phyloP scores from a whole-genome alignment of 805 yeast genomes.

The Yamadazyma laniorum region DNA sequence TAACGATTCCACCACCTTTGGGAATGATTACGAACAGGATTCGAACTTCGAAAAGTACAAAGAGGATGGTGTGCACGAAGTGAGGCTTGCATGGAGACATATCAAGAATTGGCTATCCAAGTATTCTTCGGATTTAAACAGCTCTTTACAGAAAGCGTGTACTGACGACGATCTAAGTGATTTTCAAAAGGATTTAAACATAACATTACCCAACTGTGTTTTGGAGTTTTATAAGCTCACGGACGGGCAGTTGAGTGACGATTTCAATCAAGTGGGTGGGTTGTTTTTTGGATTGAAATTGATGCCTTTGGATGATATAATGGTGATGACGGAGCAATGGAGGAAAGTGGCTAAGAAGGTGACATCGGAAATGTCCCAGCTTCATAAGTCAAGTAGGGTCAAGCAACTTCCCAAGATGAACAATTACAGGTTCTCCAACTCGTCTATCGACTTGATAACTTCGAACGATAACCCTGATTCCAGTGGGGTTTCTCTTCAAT shows the following conservation, averaged over 20 bases:
- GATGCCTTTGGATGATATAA: slow-evolving; percentile 76
- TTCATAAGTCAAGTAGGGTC: slow-evolving; percentile 18
- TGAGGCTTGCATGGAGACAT: slow-evolving; percentile 82
- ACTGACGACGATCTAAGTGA: slow-evolving; percentile 77
- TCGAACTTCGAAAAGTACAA: slow-evolving; percentile 29
- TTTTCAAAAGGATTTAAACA: slow-evolving; percentile 77
- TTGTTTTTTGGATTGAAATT: slow-evolving; percentile 77
- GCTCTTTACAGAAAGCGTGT: slow-evolving; percentile 74
- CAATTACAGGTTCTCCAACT: slow-evolving; percentile 4
- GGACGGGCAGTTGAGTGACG: slow-evolving; percentile 88
- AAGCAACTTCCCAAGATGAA: slow-evolving; percentile 22
- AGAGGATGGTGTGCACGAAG: slow-evolving; percentile 70
- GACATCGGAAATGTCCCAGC: slow-evolving; percentile 23
- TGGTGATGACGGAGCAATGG: slow-evolving; percentile 84
- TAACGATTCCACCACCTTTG: slow-evolving; percentile 5
- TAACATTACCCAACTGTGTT: slow-evolving; percentile 76
- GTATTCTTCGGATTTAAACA: slow-evolving; percentile 77
- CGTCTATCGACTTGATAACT: slow-evolving; percentile 9
- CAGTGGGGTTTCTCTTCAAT: slow-evolving; percentile 1
- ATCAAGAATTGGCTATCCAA: slow-evolving; percentile 79
- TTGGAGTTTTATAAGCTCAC: slow-evolving; percentile 76
- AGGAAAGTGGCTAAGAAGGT: slow-evolving; percentile 58
- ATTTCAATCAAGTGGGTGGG: slow-evolving; percentile 67
- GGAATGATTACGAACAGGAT: slow-evolving; percentile 21
- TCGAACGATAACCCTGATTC: slow-evolving; percentile 4